A percentile compares a stretch with the other conserved stretches of the same genome.
phyloP scores from a whole-genome alignment of 139 green algal genomes.

The Chlorella ohadii region DNA sequence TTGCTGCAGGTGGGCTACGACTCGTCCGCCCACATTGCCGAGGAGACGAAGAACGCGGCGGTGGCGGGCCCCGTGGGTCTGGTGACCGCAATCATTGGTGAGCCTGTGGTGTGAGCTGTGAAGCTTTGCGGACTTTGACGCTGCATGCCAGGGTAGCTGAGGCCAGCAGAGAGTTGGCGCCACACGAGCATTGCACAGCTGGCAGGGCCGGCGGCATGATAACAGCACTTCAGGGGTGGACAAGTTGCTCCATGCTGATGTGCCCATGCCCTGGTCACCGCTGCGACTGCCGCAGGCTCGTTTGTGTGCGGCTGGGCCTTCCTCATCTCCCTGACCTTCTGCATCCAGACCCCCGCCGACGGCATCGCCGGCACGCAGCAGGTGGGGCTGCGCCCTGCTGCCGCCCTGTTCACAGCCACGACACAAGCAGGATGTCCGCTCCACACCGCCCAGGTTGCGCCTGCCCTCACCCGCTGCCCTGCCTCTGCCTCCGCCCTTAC shows the following conservation, averaged over 20 bases:
- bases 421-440: no score
- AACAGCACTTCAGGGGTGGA: no score
- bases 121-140: no score
- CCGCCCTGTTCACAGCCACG: no score
- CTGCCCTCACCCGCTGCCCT: no score
- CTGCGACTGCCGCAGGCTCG: not conserved
- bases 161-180: no score
- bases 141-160: no score
- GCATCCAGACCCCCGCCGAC: conserved; percentile 47
- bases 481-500: not conserved
- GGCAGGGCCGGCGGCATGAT: no score
- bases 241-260: no score
- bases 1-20: conserved; percentile 55
- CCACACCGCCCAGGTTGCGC: no score
- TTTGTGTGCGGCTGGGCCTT: conserved; percentile 41
- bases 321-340: conserved; percentile 54
- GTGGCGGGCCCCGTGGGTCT: conserved; percentile 27
- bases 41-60: conserved; percentile 56
- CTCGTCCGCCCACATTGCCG: conserved; percentile 52
- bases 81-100: conserved; percentile 34
- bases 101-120: no score
- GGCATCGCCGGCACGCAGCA: not conserved
- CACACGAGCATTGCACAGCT: no score
- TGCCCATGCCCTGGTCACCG: not conserved
- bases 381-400: not conserved